Conservation (phyloP, 1,139 yeast genomes). For the Spathaspora sp. region DNA sequence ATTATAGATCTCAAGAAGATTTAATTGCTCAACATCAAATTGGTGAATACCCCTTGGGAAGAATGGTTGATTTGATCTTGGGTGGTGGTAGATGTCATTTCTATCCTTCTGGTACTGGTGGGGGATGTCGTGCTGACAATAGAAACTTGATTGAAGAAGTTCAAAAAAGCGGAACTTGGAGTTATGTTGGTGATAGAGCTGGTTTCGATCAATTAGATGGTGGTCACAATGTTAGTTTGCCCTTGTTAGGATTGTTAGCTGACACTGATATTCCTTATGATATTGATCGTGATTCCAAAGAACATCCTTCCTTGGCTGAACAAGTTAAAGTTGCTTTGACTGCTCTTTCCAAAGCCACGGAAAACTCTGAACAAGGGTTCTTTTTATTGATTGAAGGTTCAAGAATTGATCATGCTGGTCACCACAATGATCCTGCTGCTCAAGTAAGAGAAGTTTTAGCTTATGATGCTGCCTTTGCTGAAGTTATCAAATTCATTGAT, state of each 20-base stretch:
- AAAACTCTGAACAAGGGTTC: constrained; percentile 74
- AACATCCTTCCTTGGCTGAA: constrained; percentile 72
- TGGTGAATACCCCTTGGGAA: constrained; percentile 70
- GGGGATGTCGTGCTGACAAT: constrained; percentile 72
- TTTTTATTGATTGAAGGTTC: constrained; percentile 84
- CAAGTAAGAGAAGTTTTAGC: constrained; percentile 46
- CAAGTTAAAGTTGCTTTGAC: constrained; percentile 69
- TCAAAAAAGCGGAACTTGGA: constrained; percentile 55
- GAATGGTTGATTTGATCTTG: constrained; percentile 73
- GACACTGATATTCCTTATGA: constrained; percentile 76
- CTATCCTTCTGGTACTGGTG: constrained; percentile 39
- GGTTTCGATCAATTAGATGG: constrained; percentile 49
- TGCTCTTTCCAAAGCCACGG: constrained; percentile 61
- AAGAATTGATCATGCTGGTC: constrained; percentile 91
- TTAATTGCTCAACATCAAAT: constrained; percentile 82
- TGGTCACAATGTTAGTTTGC: constrained; percentile 65
- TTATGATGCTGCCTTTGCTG: constrained; percentile 72
- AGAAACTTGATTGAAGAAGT: constrained; percentile 66
- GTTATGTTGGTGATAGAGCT: constrained; percentile 56
- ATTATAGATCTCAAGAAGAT: constrained; percentile 72
- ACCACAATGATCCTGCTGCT: constrained; percentile 69
- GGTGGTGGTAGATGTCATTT: constrained; percentile 91
- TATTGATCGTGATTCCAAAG: constrained; percentile 58
- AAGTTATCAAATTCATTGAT: constrained; percentile 67
- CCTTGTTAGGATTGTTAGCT: constrained; percentile 71